Evolutionary conservation across 306 rosid genomes (phyloP).

Genomic region (Dalbergia oliveri): DNA sequence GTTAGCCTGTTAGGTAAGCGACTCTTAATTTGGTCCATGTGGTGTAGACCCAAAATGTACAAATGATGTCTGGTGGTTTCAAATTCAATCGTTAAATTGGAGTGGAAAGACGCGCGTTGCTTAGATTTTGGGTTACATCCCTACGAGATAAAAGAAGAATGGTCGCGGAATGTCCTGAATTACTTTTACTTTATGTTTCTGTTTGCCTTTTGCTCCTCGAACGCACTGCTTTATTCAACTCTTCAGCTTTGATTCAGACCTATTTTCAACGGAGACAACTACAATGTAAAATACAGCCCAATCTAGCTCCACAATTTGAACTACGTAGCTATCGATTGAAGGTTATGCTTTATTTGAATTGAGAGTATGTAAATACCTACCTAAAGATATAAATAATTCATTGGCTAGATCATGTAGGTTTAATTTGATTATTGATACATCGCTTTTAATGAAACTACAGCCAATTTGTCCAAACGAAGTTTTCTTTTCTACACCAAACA

Average conservation of each 20-base stretch:
- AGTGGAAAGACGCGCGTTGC: constrained; percentile 19
- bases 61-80: constrained; percentile 35
- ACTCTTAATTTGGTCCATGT: constrained; percentile 48
- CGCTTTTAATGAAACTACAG: constrained; percentile 22
- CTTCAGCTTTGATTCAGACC: not conserved
- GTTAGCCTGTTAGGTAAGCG: constrained; percentile 40
- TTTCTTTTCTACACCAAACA: constrained; percentile 23
- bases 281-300: constrained; percentile 1
- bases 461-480: not conserved
- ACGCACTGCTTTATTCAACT: not conserved
- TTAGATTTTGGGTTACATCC: constrained; percentile 37
- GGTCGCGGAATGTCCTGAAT: not conserved
- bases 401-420: not conserved
- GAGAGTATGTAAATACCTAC: not conserved
- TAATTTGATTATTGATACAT: constrained; percentile 25
- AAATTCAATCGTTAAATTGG: constrained; percentile 31
- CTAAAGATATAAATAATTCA: not conserved
- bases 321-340: constrained; percentile 3
- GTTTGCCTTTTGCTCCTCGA: not conserved
- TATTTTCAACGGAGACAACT: not conserved
- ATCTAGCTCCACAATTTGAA: constrained; percentile 22
- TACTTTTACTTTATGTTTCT: not conserved
- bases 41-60: constrained; percentile 51
- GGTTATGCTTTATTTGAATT: constrained; percentile 12
- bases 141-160: not conserved